Evolutionary conservation across 2,329 filamentous ascomycete genomes (phyloP).

Genomic region (Trichoderma pleuroti): DNA sequence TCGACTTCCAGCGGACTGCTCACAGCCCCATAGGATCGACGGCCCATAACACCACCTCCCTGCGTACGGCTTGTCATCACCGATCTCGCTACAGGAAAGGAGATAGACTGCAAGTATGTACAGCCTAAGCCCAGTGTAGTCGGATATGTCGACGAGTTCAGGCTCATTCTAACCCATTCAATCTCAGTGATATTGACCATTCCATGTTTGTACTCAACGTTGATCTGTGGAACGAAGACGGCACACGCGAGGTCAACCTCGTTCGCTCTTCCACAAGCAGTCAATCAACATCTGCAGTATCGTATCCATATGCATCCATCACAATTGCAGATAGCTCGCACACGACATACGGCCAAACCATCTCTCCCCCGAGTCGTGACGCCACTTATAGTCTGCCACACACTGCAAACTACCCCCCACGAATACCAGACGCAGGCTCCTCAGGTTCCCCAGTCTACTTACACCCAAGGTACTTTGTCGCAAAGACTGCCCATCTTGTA

Average conservation of each 20-base stretch:
- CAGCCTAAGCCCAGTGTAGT: not conserved
- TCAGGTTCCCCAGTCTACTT: conserved; percentile 20
- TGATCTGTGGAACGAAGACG: conserved; percentile 65
- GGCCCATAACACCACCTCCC: conserved; percentile 92
- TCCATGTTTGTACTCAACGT: conserved; percentile 57
- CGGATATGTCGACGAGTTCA: not conserved
- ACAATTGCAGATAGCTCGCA: conserved; percentile 34
- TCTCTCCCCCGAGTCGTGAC: conserved; percentile 39
- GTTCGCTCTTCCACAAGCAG: conserved; percentile 60
- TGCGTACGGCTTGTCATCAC: conserved; percentile 81
- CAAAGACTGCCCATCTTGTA: not conserved
- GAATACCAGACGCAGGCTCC: conserved; percentile 32
- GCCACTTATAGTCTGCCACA: conserved; percentile 30
- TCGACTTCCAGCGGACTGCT: not conserved
- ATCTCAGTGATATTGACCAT: conserved; percentile 36
- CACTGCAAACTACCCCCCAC: conserved; percentile 30
- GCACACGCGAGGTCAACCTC: conserved; percentile 62
- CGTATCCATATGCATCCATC: conserved; percentile 65
- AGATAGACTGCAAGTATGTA: conserved; percentile 77
- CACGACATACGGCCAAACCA: conserved; percentile 33
- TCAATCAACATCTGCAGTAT: conserved; percentile 75
- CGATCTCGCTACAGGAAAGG: conserved; percentile 70
- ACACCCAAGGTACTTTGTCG: conserved; percentile 31
- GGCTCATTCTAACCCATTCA: not conserved
- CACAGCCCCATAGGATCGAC: conserved; percentile 63